Conservation (phyloP, 2,329 filamentous ascomycete species). For the Apiospora koreana region DNA sequence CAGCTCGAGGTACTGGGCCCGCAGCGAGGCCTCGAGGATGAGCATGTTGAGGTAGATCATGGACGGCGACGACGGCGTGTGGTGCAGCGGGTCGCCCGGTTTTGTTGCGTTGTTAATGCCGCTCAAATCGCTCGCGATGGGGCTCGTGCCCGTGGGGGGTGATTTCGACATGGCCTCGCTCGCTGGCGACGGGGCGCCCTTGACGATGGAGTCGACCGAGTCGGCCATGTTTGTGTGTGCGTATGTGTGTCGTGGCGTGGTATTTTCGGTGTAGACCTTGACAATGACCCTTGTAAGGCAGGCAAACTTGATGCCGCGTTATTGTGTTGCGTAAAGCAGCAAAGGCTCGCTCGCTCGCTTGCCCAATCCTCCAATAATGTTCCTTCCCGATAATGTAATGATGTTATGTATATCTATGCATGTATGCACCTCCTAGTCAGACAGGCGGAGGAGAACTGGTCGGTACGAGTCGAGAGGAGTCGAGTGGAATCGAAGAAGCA, state of each 20-base stretch:
- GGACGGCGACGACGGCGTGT: conserved; percentile 84
- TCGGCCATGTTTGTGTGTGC: conserved; percentile 57
- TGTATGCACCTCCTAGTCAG: neutral
- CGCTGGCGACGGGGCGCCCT: conserved; percentile 75
- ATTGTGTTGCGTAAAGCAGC: neutral
- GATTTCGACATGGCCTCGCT: conserved; percentile 51
- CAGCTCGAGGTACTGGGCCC: conserved; percentile 88
- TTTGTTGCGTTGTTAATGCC: conserved; percentile 30
- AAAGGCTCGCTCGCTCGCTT: neutral
- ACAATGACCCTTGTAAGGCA: neutral
- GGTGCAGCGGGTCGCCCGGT: conserved; percentile 70
- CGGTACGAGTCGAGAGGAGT: conserved; percentile 8
- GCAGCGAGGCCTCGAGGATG: conserved; percentile 91
- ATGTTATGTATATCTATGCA: neutral
- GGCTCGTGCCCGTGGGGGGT: conserved; percentile 42
- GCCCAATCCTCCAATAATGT: neutral
- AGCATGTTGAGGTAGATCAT: conserved; percentile 98
- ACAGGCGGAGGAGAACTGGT: neutral
- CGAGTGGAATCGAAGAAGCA: neutral
- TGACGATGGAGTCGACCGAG: conserved; percentile 85
- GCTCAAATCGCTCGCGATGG: conserved; percentile 40
- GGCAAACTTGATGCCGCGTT: neutral
- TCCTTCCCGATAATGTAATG: neutral
- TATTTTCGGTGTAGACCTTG: neutral
- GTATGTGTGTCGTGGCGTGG: neutral